Conservation (phyloP, 805 yeast species). For the Schwanniomyces pseudopolymorphus region DNA sequence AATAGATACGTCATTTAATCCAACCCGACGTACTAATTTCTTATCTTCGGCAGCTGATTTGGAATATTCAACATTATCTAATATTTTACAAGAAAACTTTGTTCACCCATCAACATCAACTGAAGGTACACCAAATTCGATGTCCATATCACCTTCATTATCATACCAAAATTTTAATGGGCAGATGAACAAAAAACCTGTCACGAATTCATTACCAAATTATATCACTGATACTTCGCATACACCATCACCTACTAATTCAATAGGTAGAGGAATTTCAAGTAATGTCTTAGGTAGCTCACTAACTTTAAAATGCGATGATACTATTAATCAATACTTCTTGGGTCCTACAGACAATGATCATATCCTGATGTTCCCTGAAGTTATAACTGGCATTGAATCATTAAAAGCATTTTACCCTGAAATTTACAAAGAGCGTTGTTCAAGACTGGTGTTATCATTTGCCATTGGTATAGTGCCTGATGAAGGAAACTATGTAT, state of each 20-base stretch:
- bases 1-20: slow-evolving; percentile 5
- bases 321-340: slow-evolving; percentile 64
- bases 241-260: slow-evolving; percentile 13
- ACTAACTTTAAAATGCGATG: slow-evolving; percentile 49
- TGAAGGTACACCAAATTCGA: slow-evolving; percentile 40
- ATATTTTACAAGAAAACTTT: slow-evolving; percentile 54
- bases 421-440: slow-evolving; percentile 33
- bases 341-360: slow-evolving; percentile 52
- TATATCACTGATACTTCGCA: slow-evolving; percentile 14
- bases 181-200: not conserved
- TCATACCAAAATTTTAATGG: slow-evolving; percentile 28
- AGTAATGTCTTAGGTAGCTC: slow-evolving; percentile 12
- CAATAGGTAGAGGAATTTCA: not conserved
- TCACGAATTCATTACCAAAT: slow-evolving; percentile 19
- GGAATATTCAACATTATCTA: slow-evolving; percentile 69
- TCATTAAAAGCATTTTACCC: slow-evolving; percentile 41
- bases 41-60: slow-evolving; percentile 70
- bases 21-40: slow-evolving; percentile 43
- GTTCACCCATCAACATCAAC: slow-evolving; percentile 24
- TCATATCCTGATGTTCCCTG: slow-evolving; percentile 53
- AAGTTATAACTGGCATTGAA: slow-evolving; percentile 49
- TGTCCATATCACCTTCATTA: slow-evolving; percentile 32
- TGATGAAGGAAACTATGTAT: slow-evolving; percentile 28
- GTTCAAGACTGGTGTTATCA: slow-evolving; percentile 43
- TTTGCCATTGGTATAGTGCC: slow-evolving; percentile 48